These are phyloP conservation scores for Boletellus sp. DNA, from an alignment of 768 basidiomycete genomes.

Conservation along the genomic window DNA sequence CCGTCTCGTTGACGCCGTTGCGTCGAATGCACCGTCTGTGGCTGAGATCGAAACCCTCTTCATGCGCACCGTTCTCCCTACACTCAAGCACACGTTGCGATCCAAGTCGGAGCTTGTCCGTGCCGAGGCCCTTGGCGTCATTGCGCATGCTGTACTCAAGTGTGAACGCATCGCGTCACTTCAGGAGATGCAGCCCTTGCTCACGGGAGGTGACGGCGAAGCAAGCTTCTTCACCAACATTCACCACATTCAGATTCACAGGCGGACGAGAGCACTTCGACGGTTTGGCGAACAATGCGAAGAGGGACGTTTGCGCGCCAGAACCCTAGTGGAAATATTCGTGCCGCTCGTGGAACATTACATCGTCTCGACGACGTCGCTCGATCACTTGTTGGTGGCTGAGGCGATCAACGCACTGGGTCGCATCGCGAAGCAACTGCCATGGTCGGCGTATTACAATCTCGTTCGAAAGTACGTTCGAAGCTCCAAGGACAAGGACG, in stretches of 20 bases:
- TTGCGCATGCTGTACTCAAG: constrained; percentile 68
- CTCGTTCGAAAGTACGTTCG: constrained; percentile 81
- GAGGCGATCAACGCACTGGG: constrained; percentile 84
- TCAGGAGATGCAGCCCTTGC: constrained; percentile 75
- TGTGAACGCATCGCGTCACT: constrained; percentile 57
- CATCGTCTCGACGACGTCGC: constrained; percentile 53
- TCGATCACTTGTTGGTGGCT: constrained; percentile 85
- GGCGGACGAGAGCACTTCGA: constrained; percentile 80
- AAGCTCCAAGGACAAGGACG: constrained; percentile 61
- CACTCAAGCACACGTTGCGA: constrained; percentile 72
- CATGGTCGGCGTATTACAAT: constrained; percentile 81
- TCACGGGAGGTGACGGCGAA: constrained; percentile 88
- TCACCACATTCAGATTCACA: constrained; percentile 88
- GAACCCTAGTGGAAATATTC: constrained; percentile 75
- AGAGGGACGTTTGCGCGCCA: constrained; percentile 60
- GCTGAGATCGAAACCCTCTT: constrained; percentile 54
- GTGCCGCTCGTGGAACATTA: constrained; percentile 85
- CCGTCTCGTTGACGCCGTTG: constrained; percentile 66
- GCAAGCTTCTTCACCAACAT: constrained; percentile 97
- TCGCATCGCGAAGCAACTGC: constrained; percentile 67
- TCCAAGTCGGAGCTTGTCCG: constrained; percentile 86
- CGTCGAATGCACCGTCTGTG: constrained; percentile 27
- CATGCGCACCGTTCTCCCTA: constrained; percentile 65
- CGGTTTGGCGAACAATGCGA: constrained; percentile 78
- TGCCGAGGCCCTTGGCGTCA: constrained; percentile 72